Evolutionary conservation across 306 rosid genomes (phyloP), one percentile per base, ranked within the genome.

Genomic region (Acacia crassicarpa): DNA sequence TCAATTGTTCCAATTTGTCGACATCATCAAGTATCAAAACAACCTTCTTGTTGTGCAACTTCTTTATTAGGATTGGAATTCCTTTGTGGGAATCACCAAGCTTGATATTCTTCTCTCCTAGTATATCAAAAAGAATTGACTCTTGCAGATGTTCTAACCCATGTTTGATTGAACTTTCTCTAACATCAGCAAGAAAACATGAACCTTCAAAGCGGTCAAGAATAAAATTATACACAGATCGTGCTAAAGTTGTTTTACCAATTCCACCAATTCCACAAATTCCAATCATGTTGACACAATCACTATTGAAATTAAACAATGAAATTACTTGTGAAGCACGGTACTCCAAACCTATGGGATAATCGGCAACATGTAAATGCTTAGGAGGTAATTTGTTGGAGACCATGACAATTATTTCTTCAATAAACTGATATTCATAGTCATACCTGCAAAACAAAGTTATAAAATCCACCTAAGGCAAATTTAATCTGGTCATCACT

Each of bases 101-200:
- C 65, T 67, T 78, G 75, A 22, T 67, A 33, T 20, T 67, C 48
- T 38, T 67, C 53, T 78, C 75, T 4, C 81, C 53, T 32, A 69
- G 40, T 49, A 49, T 66, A 35, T 67, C 53, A 12, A 46, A 48
- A 63, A 77, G 62, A 77, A 77, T 77, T 20, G 23, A 22, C 22
- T 63, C 73, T 20, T 77, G 73, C 22, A 77, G 32, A 77, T 63
- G 54, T 77, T 41, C 63, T 63, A 77, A 30, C 48, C 81, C 73
- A 30, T 61, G 70, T 30, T 65, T 30, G 43, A 15, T 65, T 65
- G 69, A 65, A 15, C 32, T 30, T 65, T 40, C 73, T 63, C 73
- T 45, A 20, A 77, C 63, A 32, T 77, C 81, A 32, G 33, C 40
- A n/a, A 65, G 46, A 77, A 77, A 77, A 70, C 81, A 65, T 65